Base-by-base conservation (phyloP, 805 yeast genomes). In the Hemisphaericaspora nanyangensis region DNA sequence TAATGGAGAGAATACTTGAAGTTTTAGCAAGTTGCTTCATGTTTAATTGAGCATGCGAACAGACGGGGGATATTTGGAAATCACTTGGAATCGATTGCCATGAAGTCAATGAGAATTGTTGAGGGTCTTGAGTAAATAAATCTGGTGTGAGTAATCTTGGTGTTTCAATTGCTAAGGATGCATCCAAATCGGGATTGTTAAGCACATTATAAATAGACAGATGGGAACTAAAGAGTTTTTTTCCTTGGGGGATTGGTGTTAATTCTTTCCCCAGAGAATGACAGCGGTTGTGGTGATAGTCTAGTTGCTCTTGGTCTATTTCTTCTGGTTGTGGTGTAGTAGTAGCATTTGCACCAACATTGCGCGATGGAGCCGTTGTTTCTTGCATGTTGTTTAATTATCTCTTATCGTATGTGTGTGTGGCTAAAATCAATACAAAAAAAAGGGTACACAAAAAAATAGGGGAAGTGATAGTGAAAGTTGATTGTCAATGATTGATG, bases 121-220 rank as follows among this genome's bases (percentile, higher is more conserved):
- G 41, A 12, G 26, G 26, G 26, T 22, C 26, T 22, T 22, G 26
- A 22, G 12, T 8, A 6, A 37, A 17, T 10, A 25, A 12, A 12
- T 36, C 43, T 12, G 37, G 50, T 31, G 40, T 45, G 27, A 16
- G 43, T 35, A 29, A 41, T 35, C 39, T 43, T 30, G 39, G 46
- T 19, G 29, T 40, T 31, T 26, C 30, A 28, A 33, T 25, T 8
- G 32, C 31, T 34, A 29, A 34, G 5, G 56, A 41, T 41, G 56
- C 46, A 43, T 68, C 71, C 30, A 68, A 58, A 13, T 64, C 69
- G 7, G 74, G 74, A 49, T 68, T 63, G 27, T 56, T 63, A 34
- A 67, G 55, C 4, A 61, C 67, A 42, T 64, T 56, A 44, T 57
- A 62, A 24, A 68, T 57, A 1, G 71, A 65, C 56, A 58, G 63